Conservation (phyloP, 768 basidiomycete genomes). For the Boletellus ananas region DNA sequence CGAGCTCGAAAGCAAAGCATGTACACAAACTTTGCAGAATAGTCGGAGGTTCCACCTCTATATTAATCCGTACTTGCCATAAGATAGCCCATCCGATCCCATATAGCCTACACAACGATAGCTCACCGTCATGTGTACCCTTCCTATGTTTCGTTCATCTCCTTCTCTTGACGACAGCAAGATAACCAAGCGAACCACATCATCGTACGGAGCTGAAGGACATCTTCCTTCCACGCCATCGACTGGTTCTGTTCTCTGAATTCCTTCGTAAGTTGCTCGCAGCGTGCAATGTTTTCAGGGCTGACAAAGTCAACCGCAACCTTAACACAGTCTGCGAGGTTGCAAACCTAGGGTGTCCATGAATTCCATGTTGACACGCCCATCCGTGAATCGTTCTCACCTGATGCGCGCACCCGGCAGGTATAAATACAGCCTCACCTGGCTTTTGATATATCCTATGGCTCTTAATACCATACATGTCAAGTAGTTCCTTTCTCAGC, state of each 20-base stretch:
- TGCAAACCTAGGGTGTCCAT: conserved; percentile 62
- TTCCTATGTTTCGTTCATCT: conserved; percentile 32
- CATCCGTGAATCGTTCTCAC: conserved; percentile 36
- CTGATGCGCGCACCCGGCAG: conserved; percentile 91
- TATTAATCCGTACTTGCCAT: conserved; percentile 24
- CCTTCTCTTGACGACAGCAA: conserved; percentile 48
- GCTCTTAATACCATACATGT: conserved; percentile 67
- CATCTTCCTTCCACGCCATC: conserved; percentile 92
- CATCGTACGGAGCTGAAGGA: conserved; percentile 85
- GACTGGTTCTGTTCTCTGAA: conserved; percentile 87
- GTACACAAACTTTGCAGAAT: conserved; percentile 22
- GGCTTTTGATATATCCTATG: conserved; percentile 86
- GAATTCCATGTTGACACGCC: not conserved
- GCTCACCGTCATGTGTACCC: not conserved
- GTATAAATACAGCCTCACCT: conserved; percentile 93
- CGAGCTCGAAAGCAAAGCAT: conserved; percentile 19
- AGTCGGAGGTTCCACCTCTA: conserved; percentile 24
- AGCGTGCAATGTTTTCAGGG: conserved; percentile 86
- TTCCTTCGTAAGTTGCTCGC: conserved; percentile 81
- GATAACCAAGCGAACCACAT: conserved; percentile 94
- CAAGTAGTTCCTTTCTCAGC: conserved; percentile 63
- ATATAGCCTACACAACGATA: conserved; percentile 20
- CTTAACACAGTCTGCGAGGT: conserved; percentile 93
- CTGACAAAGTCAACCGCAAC: conserved; percentile 94
- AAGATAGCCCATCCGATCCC: conserved; percentile 23